Evolutionary conservation across 2,329 filamentous ascomycete genomes (phyloP).

Genomic region (Ophiocordyceps unilateralis): DNA sequence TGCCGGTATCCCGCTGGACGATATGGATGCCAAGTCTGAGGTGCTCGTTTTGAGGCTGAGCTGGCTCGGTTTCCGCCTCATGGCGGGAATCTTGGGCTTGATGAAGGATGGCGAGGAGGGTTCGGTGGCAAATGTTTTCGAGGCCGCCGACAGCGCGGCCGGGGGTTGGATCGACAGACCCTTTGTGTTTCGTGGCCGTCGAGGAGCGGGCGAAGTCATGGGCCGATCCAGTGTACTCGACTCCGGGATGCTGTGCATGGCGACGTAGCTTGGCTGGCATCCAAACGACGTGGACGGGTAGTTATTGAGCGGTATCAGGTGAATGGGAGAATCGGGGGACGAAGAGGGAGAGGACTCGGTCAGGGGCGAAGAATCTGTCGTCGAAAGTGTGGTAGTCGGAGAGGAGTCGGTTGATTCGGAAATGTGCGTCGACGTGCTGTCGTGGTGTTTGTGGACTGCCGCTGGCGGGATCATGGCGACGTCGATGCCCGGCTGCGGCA

Average conservation of each 20-base stretch:
- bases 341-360: slow-evolving; percentile 84
- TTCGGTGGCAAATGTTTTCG: slow-evolving; percentile 39
- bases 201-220: slow-evolving; percentile 51
- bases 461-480: slow-evolving; percentile 25
- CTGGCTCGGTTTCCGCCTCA: slow-evolving; percentile 60
- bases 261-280: slow-evolving; percentile 17
- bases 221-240: slow-evolving; percentile 30
- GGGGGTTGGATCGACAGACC: slow-evolving; percentile 62
- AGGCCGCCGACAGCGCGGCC: slow-evolving; percentile 25
- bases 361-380: slow-evolving; percentile 76
- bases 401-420: slow-evolving; percentile 86
- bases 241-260: slow-evolving; percentile 24
- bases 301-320: slow-evolving; percentile 52
- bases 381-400: slow-evolving; percentile 84
- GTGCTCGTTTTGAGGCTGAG: slow-evolving; percentile 60
- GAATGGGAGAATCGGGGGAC: slow-evolving; percentile 77
- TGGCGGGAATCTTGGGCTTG: slow-evolving; percentile 55
- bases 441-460: slow-evolving; percentile 49
- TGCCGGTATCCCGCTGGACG: slow-evolving; percentile 34
- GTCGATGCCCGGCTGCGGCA: slow-evolving; percentile 18
- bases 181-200: slow-evolving; percentile 68
- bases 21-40: slow-evolving; percentile 31
- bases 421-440: slow-evolving; percentile 61
- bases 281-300: slow-evolving; percentile 46
- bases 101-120: slow-evolving; percentile 64